Base-by-base conservation (phyloP, 257 asterid species). In the Ballota nigra region DNA sequence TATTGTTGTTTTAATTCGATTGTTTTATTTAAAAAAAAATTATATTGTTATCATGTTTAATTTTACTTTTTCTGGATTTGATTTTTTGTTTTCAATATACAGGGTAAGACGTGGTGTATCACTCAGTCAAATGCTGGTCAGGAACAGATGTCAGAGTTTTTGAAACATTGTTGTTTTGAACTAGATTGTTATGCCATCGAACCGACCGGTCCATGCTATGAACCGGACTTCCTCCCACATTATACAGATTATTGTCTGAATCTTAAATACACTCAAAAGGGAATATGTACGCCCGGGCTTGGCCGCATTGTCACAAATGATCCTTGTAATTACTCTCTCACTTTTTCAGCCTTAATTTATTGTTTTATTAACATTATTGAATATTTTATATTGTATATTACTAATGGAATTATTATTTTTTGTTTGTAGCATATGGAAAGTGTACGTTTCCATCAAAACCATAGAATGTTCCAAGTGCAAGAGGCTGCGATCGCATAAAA, bases 211-310 rank as follows among this genome's bases (percentile, higher is more conserved):
- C 19, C 62, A 29, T 67, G 61, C 18, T 67, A 15, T 49, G 59
- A 49, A 8, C 63, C 72, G 0, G 47, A 49, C 4, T 3, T 29
- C 7, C 2, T 28, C 8, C 51, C 63, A 16, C 10, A 6, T 49
- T 51, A 68, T 68, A 15, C 33, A n/a, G 51, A 68, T 9, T 68
- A 68, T 52, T 16, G 8, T n/a, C 49, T 68, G 8, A 49, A 68
- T 68, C 0, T 51, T 0, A 0, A 29, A 6, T 51, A 68, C 31
- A 51, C 29, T 4, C 0, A 0, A 15, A 5, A 8, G 10, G 63
- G 62, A 16, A 5, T 5, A n/a, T 68, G 72, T 19, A 4, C 20
- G 19, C 20, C 49, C 0, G 63, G 2, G 0, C 16, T 68, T 18
- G 72, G 63, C 7, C 19, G 0, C 9, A 18, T 68, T 31, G 33